Evolutionary conservation across 2,329 filamentous ascomycete species (phyloP), one percentile per base, ranked within the genome.

Genomic region (Lomentospora prolificans): DNA sequence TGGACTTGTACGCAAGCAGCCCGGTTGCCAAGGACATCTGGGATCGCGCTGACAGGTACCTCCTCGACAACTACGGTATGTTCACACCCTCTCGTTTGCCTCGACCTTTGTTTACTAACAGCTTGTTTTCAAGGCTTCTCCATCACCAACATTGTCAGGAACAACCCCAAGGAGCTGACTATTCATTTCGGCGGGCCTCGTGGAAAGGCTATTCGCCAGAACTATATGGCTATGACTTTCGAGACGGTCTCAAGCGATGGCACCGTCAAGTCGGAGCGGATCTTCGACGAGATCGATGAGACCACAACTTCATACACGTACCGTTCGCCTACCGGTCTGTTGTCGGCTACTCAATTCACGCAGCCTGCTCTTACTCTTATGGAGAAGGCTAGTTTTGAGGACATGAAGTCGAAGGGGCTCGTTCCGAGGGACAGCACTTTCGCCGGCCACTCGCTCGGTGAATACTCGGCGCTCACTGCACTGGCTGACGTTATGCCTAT

Each of bases 201-300:
- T 58, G 94, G 94, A 67, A 99, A 97, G 76, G 90, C 90, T 53
- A 99, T 99, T 64, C 90, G 94, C 60, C 87, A 96, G 68, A 99
- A 99, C 74, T 99, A 99, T 78, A 97, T 97, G 87, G 86, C 92
- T 58, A 99, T 99, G 94, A 97, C 92, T 51, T 99, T 97, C 72
- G 94, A 99, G 77, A 95, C 92, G n/a, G 90, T 99, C 55, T 87
- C 87, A 58, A 76, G 89, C 2, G 94, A 99, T 69, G 94, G 94
- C 25, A 83, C 83, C 33, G 90, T 96, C 76, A 97, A 96, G 74
- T 96, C 94, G 0, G 94, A 99, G 79, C 95, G 92, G 75, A 99
- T 99, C 68, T 99, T 99, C 82, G 97, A 99, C 78, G 91, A 95
- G 66, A 91, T 99, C 64, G 82, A 87, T 65, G 94, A 97, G 74